Conservation (phyloP, 2,329 filamentous ascomycete genomes). For the Fusarium sp. region DNA sequence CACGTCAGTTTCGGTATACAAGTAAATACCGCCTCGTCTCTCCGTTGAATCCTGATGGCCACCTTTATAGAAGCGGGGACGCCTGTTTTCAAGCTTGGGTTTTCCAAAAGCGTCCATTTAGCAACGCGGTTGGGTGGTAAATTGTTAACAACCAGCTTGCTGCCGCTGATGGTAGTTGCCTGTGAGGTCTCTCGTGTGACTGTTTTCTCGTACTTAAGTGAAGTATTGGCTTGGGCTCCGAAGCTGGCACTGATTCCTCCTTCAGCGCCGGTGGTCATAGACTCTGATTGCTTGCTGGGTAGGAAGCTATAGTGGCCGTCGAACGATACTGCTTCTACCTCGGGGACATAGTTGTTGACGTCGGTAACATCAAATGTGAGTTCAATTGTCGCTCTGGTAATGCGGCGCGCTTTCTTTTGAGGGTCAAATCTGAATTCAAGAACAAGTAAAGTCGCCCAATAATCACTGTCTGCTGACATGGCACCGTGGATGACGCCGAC, state of each 20-base stretch:
- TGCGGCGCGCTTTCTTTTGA: slow-evolving; percentile 1
- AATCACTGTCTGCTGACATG: slow-evolving; percentile 27
- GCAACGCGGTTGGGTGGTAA: not conserved
- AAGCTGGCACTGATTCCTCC: not conserved
- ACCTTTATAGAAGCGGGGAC: slow-evolving; percentile 12
- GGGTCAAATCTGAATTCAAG: slow-evolving; percentile 16
- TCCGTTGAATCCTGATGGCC: slow-evolving; percentile 5
- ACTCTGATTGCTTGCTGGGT: not conserved
- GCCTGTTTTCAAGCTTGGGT: slow-evolving; percentile 10
- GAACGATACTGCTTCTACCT: not conserved
- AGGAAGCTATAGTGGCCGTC: not conserved
- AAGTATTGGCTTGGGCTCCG: not conserved
- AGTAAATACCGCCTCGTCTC: not conserved
- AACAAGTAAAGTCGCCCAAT: slow-evolving; percentile 12
- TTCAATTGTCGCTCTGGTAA: slow-evolving; percentile 16
- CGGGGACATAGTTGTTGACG: not conserved
- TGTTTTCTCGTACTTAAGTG: not conserved
- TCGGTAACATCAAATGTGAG: slow-evolving; percentile 1
- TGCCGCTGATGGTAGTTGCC: not conserved
- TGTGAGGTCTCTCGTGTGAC: not conserved
- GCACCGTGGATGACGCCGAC: slow-evolving; percentile 13
- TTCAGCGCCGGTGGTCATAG: not conserved
- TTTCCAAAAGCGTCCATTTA: slow-evolving; percentile 29
- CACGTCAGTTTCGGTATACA: not conserved
- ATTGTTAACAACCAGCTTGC: not conserved